Conservation (phyloP, 2,329 filamentous ascomycete genomes). For the Calonectria fujianensis region DNA sequence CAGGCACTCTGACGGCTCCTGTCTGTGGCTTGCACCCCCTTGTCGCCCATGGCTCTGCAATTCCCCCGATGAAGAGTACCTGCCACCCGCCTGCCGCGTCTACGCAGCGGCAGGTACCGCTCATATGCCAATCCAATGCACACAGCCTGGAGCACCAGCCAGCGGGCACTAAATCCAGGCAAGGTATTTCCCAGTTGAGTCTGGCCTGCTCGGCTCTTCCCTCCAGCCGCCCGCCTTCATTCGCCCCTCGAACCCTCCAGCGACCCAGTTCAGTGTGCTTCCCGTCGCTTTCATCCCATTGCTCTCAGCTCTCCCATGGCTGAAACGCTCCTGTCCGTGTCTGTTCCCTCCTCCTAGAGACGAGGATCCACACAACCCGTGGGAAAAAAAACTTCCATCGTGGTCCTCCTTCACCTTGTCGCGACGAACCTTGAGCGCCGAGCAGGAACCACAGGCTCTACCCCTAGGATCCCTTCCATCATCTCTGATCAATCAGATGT, state of each 20-base stretch:
- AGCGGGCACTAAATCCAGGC: slow-evolving; percentile 19
- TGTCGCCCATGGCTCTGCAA: slow-evolving; percentile 24
- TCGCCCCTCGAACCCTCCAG: slow-evolving; percentile 25
- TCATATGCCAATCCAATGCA: slow-evolving; percentile 17
- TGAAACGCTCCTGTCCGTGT: slow-evolving; percentile 32
- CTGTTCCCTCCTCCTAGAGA: slow-evolving; percentile 6
- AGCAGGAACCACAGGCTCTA: background rate
- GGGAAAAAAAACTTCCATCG: slow-evolving; percentile 6
- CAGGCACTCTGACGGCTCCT: slow-evolving; percentile 23
- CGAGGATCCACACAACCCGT: slow-evolving; percentile 13
- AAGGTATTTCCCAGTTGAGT: slow-evolving; percentile 9
- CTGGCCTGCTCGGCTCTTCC: slow-evolving; percentile 23
- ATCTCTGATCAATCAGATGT: slow-evolving; percentile 1
- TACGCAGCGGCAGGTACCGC: slow-evolving; percentile 1
- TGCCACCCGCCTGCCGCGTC: background rate
- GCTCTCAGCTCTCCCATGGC: slow-evolving; percentile 25
- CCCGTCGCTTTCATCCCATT: slow-evolving; percentile 31
- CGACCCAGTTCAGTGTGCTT: slow-evolving; percentile 25
- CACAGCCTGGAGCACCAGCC: slow-evolving; percentile 19
- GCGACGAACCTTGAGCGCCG: background rate
- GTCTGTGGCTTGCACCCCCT: slow-evolving; percentile 15
- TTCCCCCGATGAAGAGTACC: slow-evolving; percentile 24
- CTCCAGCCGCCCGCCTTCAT: slow-evolving; percentile 37
- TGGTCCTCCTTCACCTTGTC: slow-evolving; percentile 11
- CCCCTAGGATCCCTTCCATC: background rate